Base-by-base conservation (phyloP, 2,329 filamentous ascomycete genomes). In the Cladorrhinum sp. region DNA sequence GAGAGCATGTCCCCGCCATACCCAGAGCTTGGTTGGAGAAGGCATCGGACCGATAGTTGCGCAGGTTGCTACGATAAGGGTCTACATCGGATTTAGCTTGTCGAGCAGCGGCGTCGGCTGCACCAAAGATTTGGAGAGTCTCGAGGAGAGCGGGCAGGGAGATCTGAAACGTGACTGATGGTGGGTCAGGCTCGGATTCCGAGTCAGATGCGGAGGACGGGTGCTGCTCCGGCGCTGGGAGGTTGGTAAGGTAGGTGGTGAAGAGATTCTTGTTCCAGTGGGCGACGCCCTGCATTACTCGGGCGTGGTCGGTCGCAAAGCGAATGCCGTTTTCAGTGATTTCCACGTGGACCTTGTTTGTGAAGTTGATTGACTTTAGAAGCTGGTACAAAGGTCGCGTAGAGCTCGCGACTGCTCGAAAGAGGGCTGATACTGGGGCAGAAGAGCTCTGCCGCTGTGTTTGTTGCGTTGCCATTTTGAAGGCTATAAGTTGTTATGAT, bases 111-210 rank as follows among this genome's bases (percentile, higher is more conserved):
- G 86, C 81, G 65, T 91, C 89, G 50, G 93, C 85, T n/a, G 93
- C 86, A 54, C 92, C 92, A 70, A 99, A 96, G 54, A 99, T 98
- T 70, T 97, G 93, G 7, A 99, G 82, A 0, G 93, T 96, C 76
- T 98, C 95, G 57, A 99, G 85, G 2, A 99, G 83, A 18, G 93
- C 91, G 3, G 88, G 82, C 8, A 99, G 84, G 1, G 92, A 95
- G 65, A 98, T 88, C 71, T 96, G 89, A 72, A 99, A 99, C 55
- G 83, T 85, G 7, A 91, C 87, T 27, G 85, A 81, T 3, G 79
- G 73, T 1, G 72, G 60, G 6, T 67, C 64, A 23, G 74, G 70
- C 18, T 75, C 75, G 3, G 76, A 76, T 20, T 78, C 76, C 13
- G 76, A 72, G 10, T 71, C 72, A 5, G 61, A 61, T 25, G 41